Base-by-base conservation (phyloP, 495 filamentous ascomycete genomes). In the Trichodelitschia bisporula region DNA sequence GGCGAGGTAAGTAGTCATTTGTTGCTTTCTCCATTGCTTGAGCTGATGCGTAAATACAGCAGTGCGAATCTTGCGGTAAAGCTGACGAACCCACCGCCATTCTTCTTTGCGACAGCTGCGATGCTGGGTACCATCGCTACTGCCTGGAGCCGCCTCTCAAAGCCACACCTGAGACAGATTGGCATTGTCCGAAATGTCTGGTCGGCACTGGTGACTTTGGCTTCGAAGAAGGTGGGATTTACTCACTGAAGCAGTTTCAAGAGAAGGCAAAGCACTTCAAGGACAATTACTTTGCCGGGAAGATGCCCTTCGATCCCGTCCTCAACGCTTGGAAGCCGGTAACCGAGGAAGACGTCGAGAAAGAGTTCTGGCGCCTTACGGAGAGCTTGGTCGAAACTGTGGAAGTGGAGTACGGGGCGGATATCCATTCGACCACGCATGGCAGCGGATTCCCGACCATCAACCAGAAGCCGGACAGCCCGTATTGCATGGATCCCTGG, bases 351-450 rank as follows among this genome's bases (percentile, higher is more conserved):
- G 86, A 99, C 43, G 77, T 99, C 19, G 86, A 99, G 47, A 66
- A 70, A 10, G 86, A 99, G 48, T 99, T 99, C 51, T 99, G 86
- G 86, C 66, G 78, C 36, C 57, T 95, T 15, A 83, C 92, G 0
- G 76, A 89, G 29, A 89, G 75, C 47, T 54, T 91, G 28, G 82
- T 84, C 33, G 86, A 95, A 48, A 90, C 79, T 1, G 80, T 93
- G 9, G 84, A 93, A 44, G 86, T 99, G 10, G 86, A 99, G 48
- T 99, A 99, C 45, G 86, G 86, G 20, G 86, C 86, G 3, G 86
- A 99, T 47, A 92, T 99, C 33, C 86, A 99, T 47, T 93, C 84
- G 11, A 95, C 86, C 1, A 99, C 86, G 0, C 89, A 95, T 42
- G 86, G 86, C 30, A 93, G 84, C 45, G 86, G 86, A 4, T 99